A percentile compares a stretch with the other conserved stretches of the same genome.
Evolutionary conservation across 345 rosid species (phyloP).

Genomic region (Arabis hirsuta): DNA sequence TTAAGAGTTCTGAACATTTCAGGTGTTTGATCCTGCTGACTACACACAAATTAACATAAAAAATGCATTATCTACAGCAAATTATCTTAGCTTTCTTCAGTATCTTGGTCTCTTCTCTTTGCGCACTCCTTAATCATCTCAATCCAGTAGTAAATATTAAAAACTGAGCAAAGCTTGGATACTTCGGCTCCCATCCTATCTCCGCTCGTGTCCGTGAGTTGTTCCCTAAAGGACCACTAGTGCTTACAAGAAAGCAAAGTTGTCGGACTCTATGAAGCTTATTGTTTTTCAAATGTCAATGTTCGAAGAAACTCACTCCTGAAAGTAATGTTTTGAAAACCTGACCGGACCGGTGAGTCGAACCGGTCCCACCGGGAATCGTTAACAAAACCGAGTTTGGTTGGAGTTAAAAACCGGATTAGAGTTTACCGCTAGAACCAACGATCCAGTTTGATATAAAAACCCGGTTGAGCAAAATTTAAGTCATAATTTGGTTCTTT

Average conservation of each 20-base stretch:
- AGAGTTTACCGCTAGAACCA: no score
- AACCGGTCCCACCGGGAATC: no score
- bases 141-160: constrained; percentile 39
- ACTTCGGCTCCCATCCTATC: constrained; percentile 89
- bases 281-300: not conserved
- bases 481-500: no score
- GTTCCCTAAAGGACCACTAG: constrained; percentile 80
- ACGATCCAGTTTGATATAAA: no score
- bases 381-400: no score
- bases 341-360: no score
- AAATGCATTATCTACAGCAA: not conserved
- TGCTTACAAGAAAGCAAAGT: constrained; percentile 59
- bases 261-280: constrained; percentile 10
- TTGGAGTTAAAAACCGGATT: no score
- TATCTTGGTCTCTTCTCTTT: not conserved
- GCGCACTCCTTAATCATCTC: not conserved
- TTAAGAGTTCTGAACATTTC: constrained; percentile 2
- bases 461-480: no score
- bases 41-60: constrained; percentile 4
- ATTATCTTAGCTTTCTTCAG: not conserved
- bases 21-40: not conserved
- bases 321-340: no score
- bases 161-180: constrained; percentile 81
- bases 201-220: constrained; percentile 73
- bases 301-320: constrained; percentile 55